These are phyloP conservation scores for Symmetrospora coprosmae DNA, from an alignment of 768 basidiomycete genomes.

Conservation along the genomic window DNA sequence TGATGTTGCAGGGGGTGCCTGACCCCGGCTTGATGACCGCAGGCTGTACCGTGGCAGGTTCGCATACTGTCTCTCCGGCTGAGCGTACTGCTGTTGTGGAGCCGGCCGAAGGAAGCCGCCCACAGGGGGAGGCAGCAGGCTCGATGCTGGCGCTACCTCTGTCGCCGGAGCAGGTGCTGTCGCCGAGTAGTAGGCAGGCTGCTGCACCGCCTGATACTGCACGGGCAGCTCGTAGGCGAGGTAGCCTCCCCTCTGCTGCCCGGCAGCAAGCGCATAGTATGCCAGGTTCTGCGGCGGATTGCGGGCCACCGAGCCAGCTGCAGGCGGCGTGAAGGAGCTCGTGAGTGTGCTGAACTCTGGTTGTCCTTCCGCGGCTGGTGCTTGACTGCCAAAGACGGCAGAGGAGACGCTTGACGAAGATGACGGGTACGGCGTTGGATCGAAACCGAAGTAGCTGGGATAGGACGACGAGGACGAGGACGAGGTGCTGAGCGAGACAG, in stretches of 20 bases:
- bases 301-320: not conserved
- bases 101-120: not conserved
- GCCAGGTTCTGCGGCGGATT: not conserved
- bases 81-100: not conserved
- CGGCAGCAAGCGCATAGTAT: conserved; percentile 19
- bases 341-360: not conserved
- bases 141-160: not conserved
- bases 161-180: not conserved
- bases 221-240: too few relatives aligned
- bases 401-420: too few relatives aligned
- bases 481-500: too few relatives aligned
- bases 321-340: not conserved
- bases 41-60: not conserved
- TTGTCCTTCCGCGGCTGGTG: not conserved
- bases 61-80: not conserved
- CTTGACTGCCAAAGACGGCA: too few relatives aligned
- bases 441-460: too few relatives aligned
- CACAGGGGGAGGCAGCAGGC: not conserved
- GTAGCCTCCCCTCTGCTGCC: conserved; percentile 9
- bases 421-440: too few relatives aligned
- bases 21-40: not conserved
- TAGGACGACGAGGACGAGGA: too few relatives aligned
- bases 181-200: not conserved
- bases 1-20: not conserved
- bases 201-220: not conserved